Percentiles rank a stretch among this genome's conserved stretches.
Evolutionary conservation across 2,329 filamentous ascomycete species (phyloP).

Genomic region (Cytospora schulzeri): DNA sequence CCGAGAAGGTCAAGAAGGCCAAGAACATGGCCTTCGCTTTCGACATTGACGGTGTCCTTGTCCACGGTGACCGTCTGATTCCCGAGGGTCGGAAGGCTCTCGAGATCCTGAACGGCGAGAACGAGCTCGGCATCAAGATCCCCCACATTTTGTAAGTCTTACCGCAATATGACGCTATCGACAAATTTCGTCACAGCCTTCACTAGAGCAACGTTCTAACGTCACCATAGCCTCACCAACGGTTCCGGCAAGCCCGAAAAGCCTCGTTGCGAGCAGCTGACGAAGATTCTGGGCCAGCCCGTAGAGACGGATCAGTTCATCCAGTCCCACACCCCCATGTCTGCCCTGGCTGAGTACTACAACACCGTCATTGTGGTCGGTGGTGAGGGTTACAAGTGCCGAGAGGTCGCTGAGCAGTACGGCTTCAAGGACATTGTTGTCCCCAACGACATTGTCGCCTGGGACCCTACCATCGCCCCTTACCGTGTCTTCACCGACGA

Average conservation of each 20-base stretch:
- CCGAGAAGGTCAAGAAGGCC: constrained; percentile 66
- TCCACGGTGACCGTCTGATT: constrained; percentile 72
- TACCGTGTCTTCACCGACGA: constrained; percentile 69
- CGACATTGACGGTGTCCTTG: constrained; percentile 76
- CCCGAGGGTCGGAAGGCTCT: constrained; percentile 67
- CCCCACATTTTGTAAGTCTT: constrained; percentile 61
- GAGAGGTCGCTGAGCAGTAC: constrained; percentile 72
- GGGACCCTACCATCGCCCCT: constrained; percentile 68
- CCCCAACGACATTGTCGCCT: constrained; percentile 73
- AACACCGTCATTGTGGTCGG: constrained; percentile 74
- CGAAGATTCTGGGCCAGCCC: constrained; percentile 65
- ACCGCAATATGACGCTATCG: not conserved
- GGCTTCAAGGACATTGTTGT: constrained; percentile 74
- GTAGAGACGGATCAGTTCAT: constrained; percentile 75
- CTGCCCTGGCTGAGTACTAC: constrained; percentile 75
- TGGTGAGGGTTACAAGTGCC: constrained; percentile 74
- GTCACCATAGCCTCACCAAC: constrained; percentile 59
- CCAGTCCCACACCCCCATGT: constrained; percentile 77
- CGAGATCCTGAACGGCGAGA: constrained; percentile 73
- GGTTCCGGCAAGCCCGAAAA: constrained; percentile 71
- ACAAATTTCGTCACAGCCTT: not conserved
- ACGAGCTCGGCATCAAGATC: constrained; percentile 78
- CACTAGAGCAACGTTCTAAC: constrained; percentile 8
- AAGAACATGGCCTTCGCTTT: constrained; percentile 85
- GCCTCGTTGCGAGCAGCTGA: constrained; percentile 66